Evolutionary conservation across 805 yeast genomes (phyloP), one percentile per base, ranked within the genome.

Genomic region (Debaryomyces hansenii): DNA sequence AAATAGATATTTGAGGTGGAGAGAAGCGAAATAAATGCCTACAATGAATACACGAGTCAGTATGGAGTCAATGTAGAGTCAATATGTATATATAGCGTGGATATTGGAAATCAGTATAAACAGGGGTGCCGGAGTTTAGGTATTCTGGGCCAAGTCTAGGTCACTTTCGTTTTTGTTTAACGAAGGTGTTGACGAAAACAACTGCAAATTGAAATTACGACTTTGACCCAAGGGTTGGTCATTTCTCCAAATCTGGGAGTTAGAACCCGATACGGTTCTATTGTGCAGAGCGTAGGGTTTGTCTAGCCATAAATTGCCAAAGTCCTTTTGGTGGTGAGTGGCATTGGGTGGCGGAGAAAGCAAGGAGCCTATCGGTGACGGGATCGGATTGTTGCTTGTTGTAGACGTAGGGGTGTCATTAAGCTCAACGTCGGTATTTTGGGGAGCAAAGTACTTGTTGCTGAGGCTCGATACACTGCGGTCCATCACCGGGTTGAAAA

Each of bases 201-300:
- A 16, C 38, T 35, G 38, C 24, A 35, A 20, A 20, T 35, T 35
- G 20, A 35, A 35, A 16, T 16, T 20, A 35, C n/a, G 38, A 31
- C 34, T 28, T 21, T 44, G 47, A 29, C 31, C 42, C 9, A 49
- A 20, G 31, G 44, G 40, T 14, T 33, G 43, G 34, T 55, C 60
- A 37, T 57, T 57, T 29, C 64, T 45, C 66, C 66, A 61, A 27
- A 61, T 52, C 43, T 54, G 58, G 14, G 51, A 46, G 34, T 48
- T 49, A 16, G 48, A 38, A 5, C 44, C 43, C 11, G 57, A 52
- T 11, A 52, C 50, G 18, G 44, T 50, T 14, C 66, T 49, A 8
- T 51, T 50, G 45, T 58, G 60, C 27, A 24, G 27, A 20, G 51
- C 50, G 27, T 40, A 44, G 8, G 46, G 24, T 40, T 40, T 41